These are phyloP conservation scores for Porodaedalea pini DNA, from an alignment of 1,284 basidiomycete species.

Conservation along the genomic window DNA sequence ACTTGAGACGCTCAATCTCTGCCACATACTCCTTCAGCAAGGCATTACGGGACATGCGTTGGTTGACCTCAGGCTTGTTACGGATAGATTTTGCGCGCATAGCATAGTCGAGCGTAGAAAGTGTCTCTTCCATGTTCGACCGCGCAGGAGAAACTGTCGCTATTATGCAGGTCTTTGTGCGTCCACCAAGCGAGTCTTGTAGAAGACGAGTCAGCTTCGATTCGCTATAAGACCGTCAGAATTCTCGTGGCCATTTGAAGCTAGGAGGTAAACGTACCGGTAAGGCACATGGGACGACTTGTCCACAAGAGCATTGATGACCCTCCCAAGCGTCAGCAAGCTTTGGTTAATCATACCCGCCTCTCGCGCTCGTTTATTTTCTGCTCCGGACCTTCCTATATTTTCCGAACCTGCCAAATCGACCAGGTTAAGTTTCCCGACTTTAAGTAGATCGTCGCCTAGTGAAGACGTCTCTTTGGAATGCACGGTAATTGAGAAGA, in stretches of 20 bases:
- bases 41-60: constrained; percentile 89
- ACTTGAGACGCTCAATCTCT: constrained; percentile 94
- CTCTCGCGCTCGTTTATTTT: constrained; percentile 92
- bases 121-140: constrained; percentile 94
- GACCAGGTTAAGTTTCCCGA: constrained; percentile 96
- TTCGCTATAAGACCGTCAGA: constrained; percentile 45
- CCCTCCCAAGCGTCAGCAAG: constrained; percentile 90
- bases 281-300: constrained; percentile 92
- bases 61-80: constrained; percentile 95
- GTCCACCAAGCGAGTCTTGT: constrained; percentile 98
- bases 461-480: constrained; percentile 77
- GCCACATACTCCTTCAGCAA: constrained; percentile 92
- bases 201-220: constrained; percentile 95
- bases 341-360: constrained; percentile 99
- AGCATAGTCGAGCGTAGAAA: constrained; percentile 97
- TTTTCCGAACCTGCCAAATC: constrained; percentile 98
- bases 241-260: background rate
- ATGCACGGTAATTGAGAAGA: constrained; percentile 96
- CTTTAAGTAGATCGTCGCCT: constrained; percentile 87
- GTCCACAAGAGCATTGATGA: constrained; percentile 96
- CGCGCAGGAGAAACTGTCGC: constrained; percentile 92
- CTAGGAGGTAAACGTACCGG: constrained; percentile 47
- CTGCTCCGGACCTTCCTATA: constrained; percentile 93
- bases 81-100: constrained; percentile 93
- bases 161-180: constrained; percentile 97